Evolutionary conservation across 2,329 filamentous ascomycete genomes (phyloP), one percentile per base, ranked within the genome.

Genomic region (Coleophoma eucalyptorum): DNA sequence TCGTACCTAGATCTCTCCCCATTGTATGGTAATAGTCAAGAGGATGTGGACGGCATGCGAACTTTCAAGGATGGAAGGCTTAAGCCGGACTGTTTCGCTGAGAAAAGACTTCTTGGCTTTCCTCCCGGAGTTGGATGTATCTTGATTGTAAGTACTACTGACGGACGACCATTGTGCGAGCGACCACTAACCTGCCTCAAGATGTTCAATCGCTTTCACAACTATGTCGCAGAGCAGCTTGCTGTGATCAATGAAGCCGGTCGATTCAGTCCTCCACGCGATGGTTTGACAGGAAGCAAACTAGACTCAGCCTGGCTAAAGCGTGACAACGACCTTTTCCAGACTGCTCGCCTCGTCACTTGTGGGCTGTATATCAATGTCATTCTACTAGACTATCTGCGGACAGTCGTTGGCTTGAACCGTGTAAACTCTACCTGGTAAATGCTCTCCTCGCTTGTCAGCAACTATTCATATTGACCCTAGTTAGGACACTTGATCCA

Each of bases 201-300:
- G 26, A 90, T 91, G 87, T 86, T 90, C 70, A 87, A 86, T 61
- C 70, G 83, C 44, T 63, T 60, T 70, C 93, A 97, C 70, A 97
- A 97, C 69, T 79, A 94, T 57, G 82, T 91, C 0, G 91, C 89
- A 1, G 80, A 84, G 49, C 87, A 93, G 53, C 74, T 97, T n/a
- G 88, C 88, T 0, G 72, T 78, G 16, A 93, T 97, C 69, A 96
- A 97, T 61, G 92, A 97, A 61, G 81, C 83, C 42, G 84, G 83
- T 15, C 81, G 89, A 19, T 97, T 96, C 69, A 80, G 77, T 0
- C 84, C 83, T 53, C 89, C 90, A 0, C 62, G 72, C 0, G 67
- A 73, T 5, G 62, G 69, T 1, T 26, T n/a, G 10, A 26, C 13
- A 31, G 42, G 16, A 26, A 80, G 86, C 40, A 72, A 75, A 21